These are phyloP conservation scores for Elasticomyces elasticus DNA, from an alignment of 495 filamentous ascomycete species.

Conservation along the genomic window DNA sequence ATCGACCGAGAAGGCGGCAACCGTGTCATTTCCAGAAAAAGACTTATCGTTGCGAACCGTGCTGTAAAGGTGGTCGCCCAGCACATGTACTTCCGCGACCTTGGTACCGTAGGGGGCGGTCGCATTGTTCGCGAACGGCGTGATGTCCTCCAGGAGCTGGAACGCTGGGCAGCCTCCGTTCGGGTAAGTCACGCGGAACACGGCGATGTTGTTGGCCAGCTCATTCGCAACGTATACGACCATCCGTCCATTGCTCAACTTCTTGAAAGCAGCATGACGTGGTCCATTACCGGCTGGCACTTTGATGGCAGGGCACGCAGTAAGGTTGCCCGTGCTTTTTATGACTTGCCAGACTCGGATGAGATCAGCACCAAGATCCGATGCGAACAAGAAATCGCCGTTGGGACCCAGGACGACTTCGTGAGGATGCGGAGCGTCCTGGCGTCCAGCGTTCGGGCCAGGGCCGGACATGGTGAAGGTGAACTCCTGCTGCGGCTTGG, in stretches of 20 bases:
- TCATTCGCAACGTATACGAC: constrained; percentile 13
- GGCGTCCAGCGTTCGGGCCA: constrained; percentile 23
- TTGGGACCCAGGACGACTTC: constrained; percentile 29
- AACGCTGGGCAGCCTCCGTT: constrained; percentile 18
- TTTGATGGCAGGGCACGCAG: constrained; percentile 12
- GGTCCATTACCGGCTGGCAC: constrained; percentile 23
- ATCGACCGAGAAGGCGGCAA: constrained; percentile 31
- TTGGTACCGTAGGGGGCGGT: constrained; percentile 28
- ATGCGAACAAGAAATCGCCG: constrained; percentile 27
- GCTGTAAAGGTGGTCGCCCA: constrained; percentile 29
- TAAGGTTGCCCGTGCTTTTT: constrained; percentile 14
- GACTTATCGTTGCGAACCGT: constrained; percentile 38
- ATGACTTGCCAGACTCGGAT: constrained; percentile 25
- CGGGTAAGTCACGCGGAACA: constrained; percentile 8
- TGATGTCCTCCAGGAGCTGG: constrained; percentile 12
- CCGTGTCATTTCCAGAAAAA: constrained; percentile 21
- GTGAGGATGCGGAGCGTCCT: constrained; percentile 26
- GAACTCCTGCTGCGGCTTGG: constrained; percentile 17
- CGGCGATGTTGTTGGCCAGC: not conserved
- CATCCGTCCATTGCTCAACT: constrained; percentile 10
- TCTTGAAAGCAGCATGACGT: constrained; percentile 28
- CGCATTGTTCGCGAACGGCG: constrained; percentile 18
- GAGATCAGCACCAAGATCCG: constrained; percentile 29
- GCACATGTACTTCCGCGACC: constrained; percentile 49
- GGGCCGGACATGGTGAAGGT: constrained; percentile 18